phyloP scores from a whole-genome alignment of 1,284 basidiomycete species.

The Earliella scabrosa region DNA sequence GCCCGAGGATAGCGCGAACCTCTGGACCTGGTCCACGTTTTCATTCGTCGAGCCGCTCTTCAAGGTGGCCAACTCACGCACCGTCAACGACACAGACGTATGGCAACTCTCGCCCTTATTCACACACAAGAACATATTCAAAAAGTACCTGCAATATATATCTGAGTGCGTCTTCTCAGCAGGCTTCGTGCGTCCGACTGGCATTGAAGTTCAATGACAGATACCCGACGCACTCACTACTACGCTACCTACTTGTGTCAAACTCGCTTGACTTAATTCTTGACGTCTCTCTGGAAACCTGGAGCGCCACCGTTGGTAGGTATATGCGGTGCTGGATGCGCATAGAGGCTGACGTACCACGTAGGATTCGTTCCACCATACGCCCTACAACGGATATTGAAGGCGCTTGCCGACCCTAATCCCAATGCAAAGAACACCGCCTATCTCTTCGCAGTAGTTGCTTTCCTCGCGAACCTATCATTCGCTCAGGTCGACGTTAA shows the following conservation, averaged over 20 bases:
- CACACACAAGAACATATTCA: slow-evolving; percentile 72
- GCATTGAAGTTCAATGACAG: too few species aligned
- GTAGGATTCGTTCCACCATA: slow-evolving; percentile 60
- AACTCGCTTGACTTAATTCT: slow-evolving; percentile 77
- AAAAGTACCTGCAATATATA: slow-evolving; percentile 59
- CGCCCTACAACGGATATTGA: slow-evolving; percentile 62
- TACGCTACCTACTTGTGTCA: slow-evolving; percentile 68
- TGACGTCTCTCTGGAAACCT: slow-evolving; percentile 58
- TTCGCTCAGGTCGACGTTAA: slow-evolving; percentile 73
- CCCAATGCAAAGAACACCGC: slow-evolving; percentile 57
- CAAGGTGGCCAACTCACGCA: slow-evolving; percentile 54
- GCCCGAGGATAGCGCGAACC: slow-evolving; percentile 76
- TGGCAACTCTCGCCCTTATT: slow-evolving; percentile 76
- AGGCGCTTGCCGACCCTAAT: slow-evolving; percentile 48
- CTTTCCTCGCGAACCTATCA: slow-evolving; percentile 69
- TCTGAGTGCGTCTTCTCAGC: slow-evolving; percentile 35
- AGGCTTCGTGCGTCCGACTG: too few species aligned
- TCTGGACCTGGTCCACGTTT: slow-evolving; percentile 82
- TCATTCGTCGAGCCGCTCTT: slow-evolving; percentile 78
- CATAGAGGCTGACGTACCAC: slow-evolving; percentile 5
- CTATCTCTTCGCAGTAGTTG: slow-evolving; percentile 70
- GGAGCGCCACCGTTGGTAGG: slow-evolving; percentile 64
- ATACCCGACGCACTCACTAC: slow-evolving; percentile 55
- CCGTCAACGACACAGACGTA: slow-evolving; percentile 71
- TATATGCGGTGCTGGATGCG: neutral